Percentiles rank a stretch among this genome's conserved stretches.
Evolutionary conservation across 2,329 filamentous ascomycete species (phyloP).

Genomic region (Hirsutella minnesotensis): DNA sequence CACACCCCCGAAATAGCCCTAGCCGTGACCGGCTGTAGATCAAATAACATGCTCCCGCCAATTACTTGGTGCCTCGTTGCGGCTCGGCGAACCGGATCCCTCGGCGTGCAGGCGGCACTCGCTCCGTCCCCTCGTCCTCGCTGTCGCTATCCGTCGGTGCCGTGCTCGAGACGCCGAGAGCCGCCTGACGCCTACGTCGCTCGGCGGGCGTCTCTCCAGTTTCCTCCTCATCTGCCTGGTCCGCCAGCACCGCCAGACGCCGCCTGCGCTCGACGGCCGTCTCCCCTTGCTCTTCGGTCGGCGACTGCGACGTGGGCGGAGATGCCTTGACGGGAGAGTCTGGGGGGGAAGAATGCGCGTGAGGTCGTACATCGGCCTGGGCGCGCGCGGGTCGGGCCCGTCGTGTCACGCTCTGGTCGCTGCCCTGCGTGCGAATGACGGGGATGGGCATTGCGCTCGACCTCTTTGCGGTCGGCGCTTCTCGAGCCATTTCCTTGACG

Average conservation of each 20-base stretch:
- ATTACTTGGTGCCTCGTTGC: not conserved
- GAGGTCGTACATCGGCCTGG: constrained; percentile 2
- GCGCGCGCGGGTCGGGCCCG: constrained; percentile 9
- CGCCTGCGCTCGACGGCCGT: constrained; percentile 59
- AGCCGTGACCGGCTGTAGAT: not conserved
- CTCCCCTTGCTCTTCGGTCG: constrained; percentile 32
- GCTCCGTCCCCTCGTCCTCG: constrained; percentile 42
- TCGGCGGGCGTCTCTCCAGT: constrained; percentile 63
- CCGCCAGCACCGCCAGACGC: constrained; percentile 42
- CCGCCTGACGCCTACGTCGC: constrained; percentile 59
- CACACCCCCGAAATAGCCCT: too few species aligned
- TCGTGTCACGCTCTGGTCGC: constrained; percentile 4
- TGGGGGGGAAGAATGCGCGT: too few species aligned
- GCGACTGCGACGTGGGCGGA: not conserved
- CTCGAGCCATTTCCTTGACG: constrained; percentile 37
- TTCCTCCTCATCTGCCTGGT: constrained; percentile 23
- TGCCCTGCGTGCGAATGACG: constrained; percentile 9
- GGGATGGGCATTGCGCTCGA: constrained; percentile 7
- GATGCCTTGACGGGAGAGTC: too few species aligned
- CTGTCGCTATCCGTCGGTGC: constrained; percentile 37
- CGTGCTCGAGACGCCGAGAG: constrained; percentile 46
- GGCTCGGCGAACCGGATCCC: constrained; percentile 52
- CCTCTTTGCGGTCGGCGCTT: constrained; percentile 16
- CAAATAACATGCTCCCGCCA: not conserved
- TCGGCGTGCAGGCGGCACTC: constrained; percentile 38